phyloP scores from a whole-genome alignment of 2,329 filamentous ascomycete genomes.

The Dactylella cylindrospora region DNA sequence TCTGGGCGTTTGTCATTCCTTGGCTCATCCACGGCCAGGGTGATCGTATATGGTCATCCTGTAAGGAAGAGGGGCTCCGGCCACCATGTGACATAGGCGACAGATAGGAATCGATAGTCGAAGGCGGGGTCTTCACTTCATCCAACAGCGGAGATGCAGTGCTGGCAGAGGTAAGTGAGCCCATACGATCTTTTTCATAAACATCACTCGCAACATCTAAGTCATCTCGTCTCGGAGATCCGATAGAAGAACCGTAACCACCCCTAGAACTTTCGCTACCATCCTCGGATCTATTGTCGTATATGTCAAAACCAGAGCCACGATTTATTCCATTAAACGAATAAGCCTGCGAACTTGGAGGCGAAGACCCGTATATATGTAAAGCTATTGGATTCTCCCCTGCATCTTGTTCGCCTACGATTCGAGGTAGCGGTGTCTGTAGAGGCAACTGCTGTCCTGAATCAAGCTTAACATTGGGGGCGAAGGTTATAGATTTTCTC shows the following conservation, averaged over 20 bases:
- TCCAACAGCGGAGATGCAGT: slow-evolving; percentile 37
- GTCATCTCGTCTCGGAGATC: slow-evolving; percentile 23
- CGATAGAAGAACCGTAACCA: slow-evolving; percentile 37
- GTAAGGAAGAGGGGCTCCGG: slow-evolving; percentile 32
- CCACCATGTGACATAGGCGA: slow-evolving; percentile 14
- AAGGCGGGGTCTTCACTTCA: slow-evolving; percentile 41
- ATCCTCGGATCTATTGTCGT: slow-evolving; percentile 39
- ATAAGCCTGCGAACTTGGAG: slow-evolving; percentile 23
- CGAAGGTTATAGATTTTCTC: slow-evolving; percentile 48
- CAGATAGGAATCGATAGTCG: slow-evolving; percentile 30
- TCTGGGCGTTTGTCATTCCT: slow-evolving; percentile 17
- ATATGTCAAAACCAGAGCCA: slow-evolving; percentile 26
- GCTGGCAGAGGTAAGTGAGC: slow-evolving; percentile 39
- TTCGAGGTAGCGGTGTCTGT: slow-evolving; percentile 43
- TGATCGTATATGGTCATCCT: slow-evolving; percentile 25
- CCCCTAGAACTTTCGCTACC: slow-evolving; percentile 35
- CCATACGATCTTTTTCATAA: slow-evolving; percentile 34
- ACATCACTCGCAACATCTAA: slow-evolving; percentile 27
- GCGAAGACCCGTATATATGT: slow-evolving; percentile 38
- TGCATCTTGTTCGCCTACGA: slow-evolving; percentile 25
- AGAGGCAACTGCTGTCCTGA: slow-evolving; percentile 45
- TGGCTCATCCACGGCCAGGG: slow-evolving; percentile 40
- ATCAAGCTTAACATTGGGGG: slow-evolving; percentile 47
- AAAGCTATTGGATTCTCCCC: slow-evolving; percentile 24
- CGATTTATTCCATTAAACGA: slow-evolving; percentile 19